Evolutionary conservation across 2,329 filamentous ascomycete genomes (phyloP), one percentile per base, ranked within the genome.

Genomic region (Pseudopyricularia javanii): DNA sequence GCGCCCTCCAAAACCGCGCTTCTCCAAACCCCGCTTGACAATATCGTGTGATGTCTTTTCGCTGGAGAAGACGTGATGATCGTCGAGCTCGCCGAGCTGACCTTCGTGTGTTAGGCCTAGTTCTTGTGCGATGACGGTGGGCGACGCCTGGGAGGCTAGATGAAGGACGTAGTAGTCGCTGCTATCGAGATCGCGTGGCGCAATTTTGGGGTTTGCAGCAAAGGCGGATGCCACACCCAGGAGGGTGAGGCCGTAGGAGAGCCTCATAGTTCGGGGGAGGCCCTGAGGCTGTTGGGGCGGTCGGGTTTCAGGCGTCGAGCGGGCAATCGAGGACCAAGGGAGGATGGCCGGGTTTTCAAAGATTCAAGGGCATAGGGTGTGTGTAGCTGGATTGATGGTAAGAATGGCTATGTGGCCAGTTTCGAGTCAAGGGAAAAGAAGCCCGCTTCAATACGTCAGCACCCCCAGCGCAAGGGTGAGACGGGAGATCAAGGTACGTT

Each of bases 161-260:
- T 96, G 87, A 48, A 98, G 75, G 58, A 94, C 90, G 66, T 97
- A 96, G 71, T 95, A 97, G 68, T 98, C 91, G 68, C 90, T 82
- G 37, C 79, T 75, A 50, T 86, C 79, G 73, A 94, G 88, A 63
- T 93, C 79, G 60, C 87, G 85, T 57, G 75, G 71, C 50, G 74
- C 71, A 47, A 80, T 66, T 52, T 60, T 58, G 47, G 73, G 66
- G 30, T 75, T 72, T 54, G 73, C 68, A 56, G 74, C 63, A 26
- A 69, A 58, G 14, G 49, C 67, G 62, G 75, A 62, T 53, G 74
- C 66, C 50, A 80, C 70, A 66, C 75, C 71, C 54, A 85, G 62
- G 51, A 80, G 60, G 55, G 77, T 71, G 55, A 71, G 59, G 55
- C 33, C 49, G 34, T 26, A 35, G 15, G 69, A 63, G 57, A 73